A percentile compares a stretch with the other conserved stretches of the same genome.
These are phyloP conservation scores for Alternaria sp. DNA, from an alignment of 2,329 filamentous ascomycete species.

Conservation along the genomic window DNA sequence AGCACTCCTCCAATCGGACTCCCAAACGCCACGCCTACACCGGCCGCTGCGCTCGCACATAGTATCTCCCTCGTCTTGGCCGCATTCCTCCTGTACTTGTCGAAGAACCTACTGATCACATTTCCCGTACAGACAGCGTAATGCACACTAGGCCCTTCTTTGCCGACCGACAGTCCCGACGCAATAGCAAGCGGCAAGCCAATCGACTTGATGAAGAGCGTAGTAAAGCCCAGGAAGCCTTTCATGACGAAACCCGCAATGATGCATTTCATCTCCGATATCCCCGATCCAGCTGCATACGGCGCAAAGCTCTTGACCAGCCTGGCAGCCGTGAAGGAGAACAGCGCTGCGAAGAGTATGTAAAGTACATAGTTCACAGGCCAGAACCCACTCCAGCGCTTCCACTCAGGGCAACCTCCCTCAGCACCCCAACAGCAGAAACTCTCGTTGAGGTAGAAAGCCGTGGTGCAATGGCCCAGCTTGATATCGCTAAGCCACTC, in stretches of 20 bases:
- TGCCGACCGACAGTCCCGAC: slow-evolving; percentile 91
- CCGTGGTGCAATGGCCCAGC: slow-evolving; percentile 91
- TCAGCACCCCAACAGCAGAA: slow-evolving; percentile 99
- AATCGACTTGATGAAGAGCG: slow-evolving; percentile 91
- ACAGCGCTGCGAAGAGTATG: slow-evolving; percentile 80
- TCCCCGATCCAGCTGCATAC: slow-evolving; percentile 94
- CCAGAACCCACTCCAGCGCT: slow-evolving; percentile 80
- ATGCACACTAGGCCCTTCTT: slow-evolving; percentile 98
- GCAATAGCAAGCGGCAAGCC: slow-evolving; percentile 90
- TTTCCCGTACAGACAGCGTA: slow-evolving; percentile 98
- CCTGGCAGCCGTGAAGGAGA: slow-evolving; percentile 81
- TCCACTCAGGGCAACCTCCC: slow-evolving; percentile 87
- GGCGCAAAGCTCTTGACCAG: slow-evolving; percentile 92
- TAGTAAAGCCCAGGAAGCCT: slow-evolving; percentile 91
- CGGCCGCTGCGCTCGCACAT: slow-evolving; percentile 91
- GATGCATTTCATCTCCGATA: slow-evolving; percentile 99
- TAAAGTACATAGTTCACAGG: slow-evolving; percentile 87
- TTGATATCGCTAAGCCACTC: slow-evolving; percentile 98
- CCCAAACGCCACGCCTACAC: slow-evolving; percentile 95
- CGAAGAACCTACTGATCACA: slow-evolving; percentile 90
- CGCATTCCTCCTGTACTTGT: slow-evolving; percentile 89
- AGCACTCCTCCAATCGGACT: slow-evolving; percentile 96
- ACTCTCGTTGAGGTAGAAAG: slow-evolving; percentile 94
- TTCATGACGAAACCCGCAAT: slow-evolving; percentile 99
- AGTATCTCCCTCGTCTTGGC: slow-evolving; percentile 95